Evolutionary conservation across 108 stramenopile species (phyloP), one percentile per base, ranked within the genome.

Genomic region (Parietichytrium sp.): DNA sequence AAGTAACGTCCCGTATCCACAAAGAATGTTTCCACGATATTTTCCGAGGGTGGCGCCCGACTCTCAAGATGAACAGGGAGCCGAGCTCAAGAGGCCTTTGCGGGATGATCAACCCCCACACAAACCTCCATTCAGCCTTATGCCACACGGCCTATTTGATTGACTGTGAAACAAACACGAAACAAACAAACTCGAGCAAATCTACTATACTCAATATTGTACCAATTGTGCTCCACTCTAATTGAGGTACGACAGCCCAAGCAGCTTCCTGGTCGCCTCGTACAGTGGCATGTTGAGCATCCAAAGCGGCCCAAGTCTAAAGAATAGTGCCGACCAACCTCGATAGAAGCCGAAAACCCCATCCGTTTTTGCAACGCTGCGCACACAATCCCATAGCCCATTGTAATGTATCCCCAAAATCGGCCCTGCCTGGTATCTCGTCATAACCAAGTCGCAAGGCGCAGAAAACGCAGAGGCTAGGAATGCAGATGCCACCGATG

Each of bases 371-470:
- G 45, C 61, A 72, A 72, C 45, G 2, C 45, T 33, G n/a, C 25
- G 61, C 20, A 72, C 61, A 25, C 61, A 72, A 20, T 72, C 61
- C 16, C 18, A 0, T 10, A 72, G 36, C n/a, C 61, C 61, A 36
- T 72, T 27, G 61, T 72, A 72, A 16, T 38, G 6, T 16, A 72
- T 72, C 13, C 61, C 61, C 6, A 72, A 20, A 6, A 42, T 42
- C 61, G 61, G 61, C 29, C 38, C 61, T 10, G 61, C 10, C 42
- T 72, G 61, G 2, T 72, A 72, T 42, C 45, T 72, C 38, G 61
- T 72, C 61, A 72, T 72, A 25, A 72, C 25, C 36, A 72, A 72
- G 25, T 72, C 61, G 61, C 61, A 72, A n/a, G 61, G 61, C 29
- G 61, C 61, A 10, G 61, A 72, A 38, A 72, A 72, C 0, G 42